A percentile compares a stretch with the other conserved stretches of the same genome.
Evolutionary conservation across 768 basidiomycete genomes (phyloP).

Genomic region (Lactifluus subvellereus): DNA sequence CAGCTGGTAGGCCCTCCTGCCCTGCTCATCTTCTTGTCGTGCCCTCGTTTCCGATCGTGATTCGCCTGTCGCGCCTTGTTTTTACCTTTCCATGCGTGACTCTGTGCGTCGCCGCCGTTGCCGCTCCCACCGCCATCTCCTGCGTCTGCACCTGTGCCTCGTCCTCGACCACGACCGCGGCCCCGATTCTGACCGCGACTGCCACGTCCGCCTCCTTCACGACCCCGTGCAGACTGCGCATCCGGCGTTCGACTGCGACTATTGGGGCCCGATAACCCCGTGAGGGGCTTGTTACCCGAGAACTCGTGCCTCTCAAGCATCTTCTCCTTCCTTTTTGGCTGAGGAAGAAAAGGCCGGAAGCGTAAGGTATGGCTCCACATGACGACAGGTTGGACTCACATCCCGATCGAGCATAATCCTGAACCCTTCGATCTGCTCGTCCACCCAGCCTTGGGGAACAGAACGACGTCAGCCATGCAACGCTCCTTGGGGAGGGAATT

Average conservation of each 20-base stretch:
- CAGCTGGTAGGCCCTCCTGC: slow-evolving; percentile 37
- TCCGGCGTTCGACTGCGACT: slow-evolving; percentile 16
- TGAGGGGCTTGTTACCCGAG: slow-evolving; percentile 47
- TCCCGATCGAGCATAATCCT: slow-evolving; percentile 83
- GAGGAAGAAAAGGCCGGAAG: not conserved
- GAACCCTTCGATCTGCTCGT: slow-evolving; percentile 94
- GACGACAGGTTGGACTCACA: slow-evolving; percentile 43
- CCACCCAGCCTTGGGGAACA: slow-evolving; percentile 46
- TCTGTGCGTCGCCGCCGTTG: slow-evolving; percentile 38
- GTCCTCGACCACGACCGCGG: slow-evolving; percentile 29
- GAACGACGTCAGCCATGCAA: not conserved
- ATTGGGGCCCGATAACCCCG: slow-evolving; percentile 5
- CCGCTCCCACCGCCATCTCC: slow-evolving; percentile 33
- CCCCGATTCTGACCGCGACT: slow-evolving; percentile 5
- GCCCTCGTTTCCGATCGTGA: slow-evolving; percentile 72
- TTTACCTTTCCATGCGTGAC: slow-evolving; percentile 69
- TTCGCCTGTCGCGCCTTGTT: slow-evolving; percentile 70
- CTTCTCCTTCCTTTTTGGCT: slow-evolving; percentile 66
- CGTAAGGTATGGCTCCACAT: not conserved
- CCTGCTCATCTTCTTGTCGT: slow-evolving; percentile 83
- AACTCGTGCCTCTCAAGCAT: slow-evolving; percentile 75
- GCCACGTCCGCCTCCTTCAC: slow-evolving; percentile 22
- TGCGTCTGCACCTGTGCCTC: slow-evolving; percentile 15
- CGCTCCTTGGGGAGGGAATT: not conserved
- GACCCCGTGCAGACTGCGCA: slow-evolving; percentile 15